phyloP scores from a whole-genome alignment of 2,329 filamentous ascomycete genomes.

The Botrytis hyacinthi region DNA sequence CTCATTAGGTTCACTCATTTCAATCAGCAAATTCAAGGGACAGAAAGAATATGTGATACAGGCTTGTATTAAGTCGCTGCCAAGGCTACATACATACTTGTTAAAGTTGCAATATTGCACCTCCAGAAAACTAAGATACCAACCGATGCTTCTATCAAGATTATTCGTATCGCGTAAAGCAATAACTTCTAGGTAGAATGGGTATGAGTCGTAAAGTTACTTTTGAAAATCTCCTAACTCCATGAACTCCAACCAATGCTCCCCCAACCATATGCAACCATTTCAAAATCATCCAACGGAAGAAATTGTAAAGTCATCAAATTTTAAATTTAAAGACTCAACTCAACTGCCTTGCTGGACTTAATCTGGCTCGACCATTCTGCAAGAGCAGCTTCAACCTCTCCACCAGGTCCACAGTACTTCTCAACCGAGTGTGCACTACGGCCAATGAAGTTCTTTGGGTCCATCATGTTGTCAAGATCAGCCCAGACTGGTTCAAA shows the following conservation, averaged over 20 bases:
- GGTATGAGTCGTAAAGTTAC: conserved; percentile 13
- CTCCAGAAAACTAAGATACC: not conserved
- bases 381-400: conserved; percentile 48
- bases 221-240: not conserved
- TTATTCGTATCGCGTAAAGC: not conserved
- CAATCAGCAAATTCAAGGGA: not conserved
- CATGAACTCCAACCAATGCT: conserved; percentile 18
- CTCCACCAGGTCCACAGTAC: conserved; percentile 47
- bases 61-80: not conserved
- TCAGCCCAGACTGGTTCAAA: conserved; percentile 71
- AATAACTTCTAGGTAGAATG: not conserved
- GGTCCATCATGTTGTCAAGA: conserved; percentile 64
- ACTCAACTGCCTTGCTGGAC: conserved; percentile 29
- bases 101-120: not conserved
- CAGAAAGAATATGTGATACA: not conserved
- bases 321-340: conserved; percentile 20
- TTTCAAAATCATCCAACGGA: not conserved
- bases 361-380: conserved; percentile 44
- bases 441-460: conserved; percentile 58
- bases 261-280: not conserved
- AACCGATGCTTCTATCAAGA: conserved; percentile 2
- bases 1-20: not conserved
- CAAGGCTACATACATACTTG: not conserved
- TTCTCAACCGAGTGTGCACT: conserved; percentile 52
- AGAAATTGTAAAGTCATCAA: not conserved